Evolutionary conservation across 2,329 filamentous ascomycete species (phyloP), one percentile per base, ranked within the genome.

Genomic region (Calonectria honghensis): DNA sequence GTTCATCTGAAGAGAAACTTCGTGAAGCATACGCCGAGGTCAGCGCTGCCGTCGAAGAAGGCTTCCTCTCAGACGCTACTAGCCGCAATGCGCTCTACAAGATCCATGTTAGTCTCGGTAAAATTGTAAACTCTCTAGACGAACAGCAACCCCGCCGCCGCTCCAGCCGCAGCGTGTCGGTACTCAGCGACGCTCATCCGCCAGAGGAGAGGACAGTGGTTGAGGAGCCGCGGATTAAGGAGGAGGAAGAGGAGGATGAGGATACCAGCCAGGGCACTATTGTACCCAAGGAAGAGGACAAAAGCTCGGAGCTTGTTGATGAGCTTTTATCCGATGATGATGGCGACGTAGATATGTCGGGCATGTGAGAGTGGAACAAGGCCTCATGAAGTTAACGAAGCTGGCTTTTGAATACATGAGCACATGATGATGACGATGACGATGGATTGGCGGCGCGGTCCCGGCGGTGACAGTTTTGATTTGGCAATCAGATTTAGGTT

Each of bases 71-170:
- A 27, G 94, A 92, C 83, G 91, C 90, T 18, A 91, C 89, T 29
- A 90, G 89, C 77, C 88, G 91, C 65, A 94, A 94, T 76, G 89
- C 92, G 0, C 85, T 94, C 18, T 93, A 91, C 86, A 94, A 94
- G 83, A 90, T 94, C 68, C 92, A 94, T 79, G 90, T 94, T 77
- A 89, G 87, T 73, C 85, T 94, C 1, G 92, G 92, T 78, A 94
- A 94, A 85, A 93, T 94, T 69, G 91, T 93, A 76, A 93, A 93
- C 79, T 83, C 83, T 39, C 87, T 93, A 4, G 89, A 89, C 71
- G 89, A 89, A 80, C 82, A 82, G 76, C 82, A 85, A 69, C 82
- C 82, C 2, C 78, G 78, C 50, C 79, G 85, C 35, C 85, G 86
- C 31, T 86, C 83, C 11, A 89, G 88, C 78, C 85, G 88, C 37